Evolutionary conservation across 768 basidiomycete species (phyloP).

Genomic region (Polyporus arcularius): DNA sequence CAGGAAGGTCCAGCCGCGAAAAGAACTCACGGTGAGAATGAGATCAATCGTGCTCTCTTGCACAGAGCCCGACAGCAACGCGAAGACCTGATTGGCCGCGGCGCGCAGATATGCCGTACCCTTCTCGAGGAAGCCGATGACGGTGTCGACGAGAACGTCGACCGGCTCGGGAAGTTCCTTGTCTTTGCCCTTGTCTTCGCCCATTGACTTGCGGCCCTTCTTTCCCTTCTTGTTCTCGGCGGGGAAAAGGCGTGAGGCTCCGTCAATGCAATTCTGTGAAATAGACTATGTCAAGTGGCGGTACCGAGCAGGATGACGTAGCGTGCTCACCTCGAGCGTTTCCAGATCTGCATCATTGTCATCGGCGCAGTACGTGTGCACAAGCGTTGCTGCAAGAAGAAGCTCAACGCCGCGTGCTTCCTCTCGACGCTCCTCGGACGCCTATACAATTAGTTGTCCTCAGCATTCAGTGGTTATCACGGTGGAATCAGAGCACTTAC

Average conservation of each 20-base stretch:
- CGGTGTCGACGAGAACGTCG: slow-evolving; percentile 84
- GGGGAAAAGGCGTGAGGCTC: slow-evolving; percentile 55
- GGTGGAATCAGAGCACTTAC: slow-evolving; percentile 32
- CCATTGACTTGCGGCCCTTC: slow-evolving; percentile 41
- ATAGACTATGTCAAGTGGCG: not conserved
- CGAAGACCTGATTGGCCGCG: slow-evolving; percentile 79
- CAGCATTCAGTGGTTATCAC: not conserved
- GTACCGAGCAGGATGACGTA: slow-evolving; percentile 1
- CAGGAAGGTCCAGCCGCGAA: not conserved
- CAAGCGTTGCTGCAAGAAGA: slow-evolving; percentile 65
- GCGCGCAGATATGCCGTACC: slow-evolving; percentile 79
- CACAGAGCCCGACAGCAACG: slow-evolving; percentile 65
- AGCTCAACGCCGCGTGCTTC: slow-evolving; percentile 70
- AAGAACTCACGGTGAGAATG: slow-evolving; percentile 69
- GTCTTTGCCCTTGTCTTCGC: slow-evolving; percentile 31
- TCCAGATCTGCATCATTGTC: slow-evolving; percentile 52
- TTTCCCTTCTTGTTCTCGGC: slow-evolving; percentile 34
- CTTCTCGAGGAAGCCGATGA: slow-evolving; percentile 88
- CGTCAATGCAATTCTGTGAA: slow-evolving; percentile 60
- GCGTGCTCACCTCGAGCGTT: slow-evolving; percentile 56
- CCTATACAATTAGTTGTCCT: slow-evolving; percentile 25
- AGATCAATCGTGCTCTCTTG: slow-evolving; percentile 75
- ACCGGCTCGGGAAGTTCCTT: slow-evolving; percentile 59
- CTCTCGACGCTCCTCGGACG: slow-evolving; percentile 47
- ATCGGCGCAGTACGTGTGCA: slow-evolving; percentile 72